phyloP scores from a whole-genome alignment of 2,329 filamentous ascomycete species.

The Cladosporium sp. region DNA sequence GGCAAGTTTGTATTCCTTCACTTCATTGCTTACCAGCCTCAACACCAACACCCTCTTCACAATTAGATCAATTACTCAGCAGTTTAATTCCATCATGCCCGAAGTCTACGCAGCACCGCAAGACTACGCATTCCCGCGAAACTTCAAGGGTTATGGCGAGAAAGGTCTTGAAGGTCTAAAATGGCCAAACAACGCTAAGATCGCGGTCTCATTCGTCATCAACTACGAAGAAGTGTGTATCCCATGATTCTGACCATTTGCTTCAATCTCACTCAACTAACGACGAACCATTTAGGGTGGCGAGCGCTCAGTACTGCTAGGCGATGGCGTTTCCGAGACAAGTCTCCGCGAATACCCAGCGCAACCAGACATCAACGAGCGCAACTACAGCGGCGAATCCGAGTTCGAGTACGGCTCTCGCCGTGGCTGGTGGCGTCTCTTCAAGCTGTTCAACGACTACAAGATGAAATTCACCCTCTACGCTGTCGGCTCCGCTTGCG shows the following conservation, averaged over 20 bases:
- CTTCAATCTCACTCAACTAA: no score
- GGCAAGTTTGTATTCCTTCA: no score
- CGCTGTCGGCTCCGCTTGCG: conserved; percentile 46
- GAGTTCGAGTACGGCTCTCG: conserved; percentile 51
- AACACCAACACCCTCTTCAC: no score
- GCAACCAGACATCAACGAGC: conserved; percentile 22
- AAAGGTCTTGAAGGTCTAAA: conserved; percentile 23
- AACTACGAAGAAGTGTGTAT: conserved; percentile 40
- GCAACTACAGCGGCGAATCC: conserved; percentile 43
- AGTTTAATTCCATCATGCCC: conserved; percentile 15
- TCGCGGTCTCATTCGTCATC: conserved; percentile 44
- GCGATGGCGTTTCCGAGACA: conserved; percentile 37
- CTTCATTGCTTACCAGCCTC: no score
- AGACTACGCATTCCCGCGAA: conserved; percentile 20
- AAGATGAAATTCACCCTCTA: conserved; percentile 49
- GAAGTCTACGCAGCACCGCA: conserved; percentile 18
- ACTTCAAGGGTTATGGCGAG: conserved; percentile 27
- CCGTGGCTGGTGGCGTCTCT: conserved; percentile 47
- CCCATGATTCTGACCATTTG: no score
- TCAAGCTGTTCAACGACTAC: conserved; percentile 45
- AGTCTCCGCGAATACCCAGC: conserved; percentile 34
- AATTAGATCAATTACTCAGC: background rate
- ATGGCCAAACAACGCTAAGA: conserved; percentile 43
- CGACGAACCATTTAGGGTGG: conserved; percentile 26
- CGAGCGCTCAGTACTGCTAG: conserved; percentile 36